Evolutionary conservation across 495 filamentous ascomycete species (phyloP).

Genomic region (Rhypophila decipiens): DNA sequence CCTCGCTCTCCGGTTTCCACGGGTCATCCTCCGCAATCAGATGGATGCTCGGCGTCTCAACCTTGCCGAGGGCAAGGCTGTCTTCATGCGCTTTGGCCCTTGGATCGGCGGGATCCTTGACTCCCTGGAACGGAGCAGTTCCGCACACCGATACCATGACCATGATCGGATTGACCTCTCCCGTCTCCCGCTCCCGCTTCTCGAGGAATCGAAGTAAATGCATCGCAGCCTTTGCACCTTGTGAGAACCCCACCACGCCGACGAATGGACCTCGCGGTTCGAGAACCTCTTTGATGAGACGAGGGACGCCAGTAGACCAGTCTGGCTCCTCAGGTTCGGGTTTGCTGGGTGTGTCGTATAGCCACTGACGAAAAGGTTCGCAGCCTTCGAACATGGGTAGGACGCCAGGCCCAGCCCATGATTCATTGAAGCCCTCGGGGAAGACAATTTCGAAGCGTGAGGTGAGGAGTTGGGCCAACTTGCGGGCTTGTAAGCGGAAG

Average conservation of each 20-base stretch:
- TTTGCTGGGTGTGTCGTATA: slow-evolving; percentile 4
- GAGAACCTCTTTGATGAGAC: slow-evolving; percentile 3
- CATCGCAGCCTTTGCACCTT: slow-evolving; percentile 21
- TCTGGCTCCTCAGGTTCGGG: slow-evolving; percentile 4
- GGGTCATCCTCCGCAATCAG: slow-evolving; percentile 20
- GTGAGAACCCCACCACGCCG: slow-evolving; percentile 25
- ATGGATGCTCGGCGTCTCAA: slow-evolving; percentile 16
- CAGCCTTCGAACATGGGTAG: slow-evolving; percentile 20
- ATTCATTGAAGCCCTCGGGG: slow-evolving; percentile 9
- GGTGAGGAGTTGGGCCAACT: slow-evolving; percentile 11
- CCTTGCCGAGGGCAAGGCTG: not conserved
- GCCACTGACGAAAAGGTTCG: slow-evolving; percentile 19
- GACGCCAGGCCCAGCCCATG: slow-evolving; percentile 17
- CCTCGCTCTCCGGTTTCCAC: slow-evolving; percentile 19
- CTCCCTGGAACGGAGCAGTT: slow-evolving; percentile 16
- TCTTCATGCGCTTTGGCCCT: slow-evolving; percentile 4
- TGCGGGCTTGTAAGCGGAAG: slow-evolving; percentile 23
- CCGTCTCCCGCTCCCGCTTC: not conserved
- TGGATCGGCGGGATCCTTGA: not conserved
- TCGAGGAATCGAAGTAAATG: slow-evolving; percentile 17
- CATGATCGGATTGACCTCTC: slow-evolving; percentile 4
- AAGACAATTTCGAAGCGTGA: slow-evolving; percentile 22
- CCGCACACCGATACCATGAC: slow-evolving; percentile 17
- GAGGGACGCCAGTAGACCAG: not conserved
- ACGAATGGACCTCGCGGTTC: slow-evolving; percentile 15